Conservation (phyloP, 805 yeast species). For the Yamadazyma sp. region DNA sequence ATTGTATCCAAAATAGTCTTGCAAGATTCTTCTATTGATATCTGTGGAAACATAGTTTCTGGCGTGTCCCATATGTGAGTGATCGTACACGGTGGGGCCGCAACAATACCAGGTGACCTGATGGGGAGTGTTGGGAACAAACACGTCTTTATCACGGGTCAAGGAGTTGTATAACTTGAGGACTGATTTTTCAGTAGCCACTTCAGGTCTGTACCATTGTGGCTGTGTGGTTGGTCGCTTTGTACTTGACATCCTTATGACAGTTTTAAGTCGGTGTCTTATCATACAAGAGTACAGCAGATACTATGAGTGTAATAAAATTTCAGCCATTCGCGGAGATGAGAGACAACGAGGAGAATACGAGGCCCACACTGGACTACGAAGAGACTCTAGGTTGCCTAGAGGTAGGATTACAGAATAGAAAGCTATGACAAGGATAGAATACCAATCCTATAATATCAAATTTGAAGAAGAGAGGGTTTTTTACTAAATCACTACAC, state of each 20-base stretch:
- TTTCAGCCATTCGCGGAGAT: too few relatives aligned
- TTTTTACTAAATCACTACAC: too few relatives aligned
- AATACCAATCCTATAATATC: too few relatives aligned
- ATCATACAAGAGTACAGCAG: too few relatives aligned
- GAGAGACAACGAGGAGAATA: too few relatives aligned
- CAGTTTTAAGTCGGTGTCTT: too few relatives aligned
- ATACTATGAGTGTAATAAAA: constrained; percentile 1
- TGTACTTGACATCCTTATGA: constrained; percentile 20
- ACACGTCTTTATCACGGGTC: constrained; percentile 76
- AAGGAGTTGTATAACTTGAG: constrained; percentile 78
- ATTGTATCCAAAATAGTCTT: constrained; percentile 89
- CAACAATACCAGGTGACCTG: constrained; percentile 93
- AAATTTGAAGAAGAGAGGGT: too few relatives aligned
- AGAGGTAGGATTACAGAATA: too few relatives aligned
- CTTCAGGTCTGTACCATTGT: constrained; percentile 29
- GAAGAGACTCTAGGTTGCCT: too few relatives aligned
- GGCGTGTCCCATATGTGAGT: constrained; percentile 98
- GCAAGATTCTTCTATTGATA: constrained; percentile 84
- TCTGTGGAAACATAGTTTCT: constrained; percentile 94
- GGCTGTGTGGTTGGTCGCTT: constrained; percentile 39
- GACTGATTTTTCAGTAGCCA: constrained; percentile 18
- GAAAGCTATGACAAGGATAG: too few relatives aligned
- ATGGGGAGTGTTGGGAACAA: constrained; percentile 64
- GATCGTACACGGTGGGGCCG: constrained; percentile 97
- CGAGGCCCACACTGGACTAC: too few relatives aligned